Evolutionary conservation across 2,329 filamentous ascomycete genomes (phyloP), one percentile per base, ranked within the genome.

Genomic region (Penicillium hesseltinei): DNA sequence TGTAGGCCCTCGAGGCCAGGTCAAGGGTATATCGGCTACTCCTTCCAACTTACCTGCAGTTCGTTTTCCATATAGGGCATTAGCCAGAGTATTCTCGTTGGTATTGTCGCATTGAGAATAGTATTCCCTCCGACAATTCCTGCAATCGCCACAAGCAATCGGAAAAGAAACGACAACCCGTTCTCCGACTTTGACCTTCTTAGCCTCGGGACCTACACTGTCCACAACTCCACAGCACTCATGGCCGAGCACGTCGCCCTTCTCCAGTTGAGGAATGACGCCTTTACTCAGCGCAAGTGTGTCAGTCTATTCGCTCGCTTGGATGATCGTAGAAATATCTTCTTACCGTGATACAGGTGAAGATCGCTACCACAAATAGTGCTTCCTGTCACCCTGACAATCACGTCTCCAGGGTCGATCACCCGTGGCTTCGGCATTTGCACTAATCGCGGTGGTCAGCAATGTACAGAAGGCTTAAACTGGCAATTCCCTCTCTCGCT

Each of bases 141-240:
- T 88, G 77, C 92, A 96, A 38, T 73, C 53, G 0, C 79, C 79
- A 62, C 80, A 76, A 9, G 91, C 89, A 69, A 96, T 94, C 73
- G 94, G 91, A 78, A 96, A 96, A 10, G 87, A 89, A 0, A 89
- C 91, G 1, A 96, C 91, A 21, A 94, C 92, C 31, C 91, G 80
- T 63, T 86, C 82, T 15, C 87, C 88, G 8, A 78, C 73, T 58
- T 84, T 74, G 47, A 87, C 72, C 3, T 81, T 81, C 49, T 73
- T 82, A 3, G 85, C 80, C 0, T 61, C 78, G 0, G 82, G 71
- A 0, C 88, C 88, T 1, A 87, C 76, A 47, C 80, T 75, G 35
- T 82, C 80, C 3, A 83, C 76, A 2, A 79, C 65, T 21, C 81
- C 81, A 62, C 79, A 81, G 66, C 81, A 83, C 60, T 83, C 81